Evolutionary conservation across 2,329 filamentous ascomycete genomes (phyloP).

Genomic region (Macrophomina phaseolina): DNA sequence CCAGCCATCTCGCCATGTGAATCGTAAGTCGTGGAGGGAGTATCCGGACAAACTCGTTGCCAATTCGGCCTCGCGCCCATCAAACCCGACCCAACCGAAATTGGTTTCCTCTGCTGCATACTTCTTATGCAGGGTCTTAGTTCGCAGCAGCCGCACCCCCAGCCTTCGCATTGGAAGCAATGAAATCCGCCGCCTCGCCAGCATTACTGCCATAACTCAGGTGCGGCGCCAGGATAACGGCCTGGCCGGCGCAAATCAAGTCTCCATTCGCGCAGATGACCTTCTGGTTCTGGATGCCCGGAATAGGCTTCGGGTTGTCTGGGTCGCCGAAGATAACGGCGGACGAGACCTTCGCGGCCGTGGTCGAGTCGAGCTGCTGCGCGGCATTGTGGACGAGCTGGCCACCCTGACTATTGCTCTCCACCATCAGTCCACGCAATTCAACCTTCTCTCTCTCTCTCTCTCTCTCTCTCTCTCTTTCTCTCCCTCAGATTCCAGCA

Average conservation of each 20-base stretch:
- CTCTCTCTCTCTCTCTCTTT: too few relatives aligned
- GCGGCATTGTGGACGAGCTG: conserved; percentile 54
- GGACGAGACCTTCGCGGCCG: conserved; percentile 1
- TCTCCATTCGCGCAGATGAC: conserved; percentile 44
- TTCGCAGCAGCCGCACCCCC: background rate
- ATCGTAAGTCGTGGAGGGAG: too few relatives aligned
- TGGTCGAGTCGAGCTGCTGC: background rate
- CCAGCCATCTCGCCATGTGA: too few relatives aligned
- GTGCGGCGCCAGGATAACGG: conserved; percentile 41
- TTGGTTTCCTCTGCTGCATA: too few relatives aligned
- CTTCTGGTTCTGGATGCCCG: conserved; percentile 37
- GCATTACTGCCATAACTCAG: conserved; percentile 43
- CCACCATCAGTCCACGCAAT: too few relatives aligned
- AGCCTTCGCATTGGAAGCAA: background rate
- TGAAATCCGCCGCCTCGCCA: conserved; percentile 39
- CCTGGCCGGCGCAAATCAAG: conserved; percentile 41
- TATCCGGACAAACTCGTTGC: too few relatives aligned
- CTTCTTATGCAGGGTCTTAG: background rate
- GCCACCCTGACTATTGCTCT: conserved; percentile 42
- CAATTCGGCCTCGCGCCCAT: too few relatives aligned
- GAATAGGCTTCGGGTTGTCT: conserved; percentile 41
- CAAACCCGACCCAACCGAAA: too few relatives aligned
- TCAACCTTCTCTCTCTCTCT: too few relatives aligned
- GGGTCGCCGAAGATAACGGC: conserved; percentile 40
- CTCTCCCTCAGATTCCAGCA: too few relatives aligned